Evolutionary conservation across 257 asterid species (phyloP), one percentile per base, ranked within the genome.

Genomic region (Leptodermis oblonga): DNA sequence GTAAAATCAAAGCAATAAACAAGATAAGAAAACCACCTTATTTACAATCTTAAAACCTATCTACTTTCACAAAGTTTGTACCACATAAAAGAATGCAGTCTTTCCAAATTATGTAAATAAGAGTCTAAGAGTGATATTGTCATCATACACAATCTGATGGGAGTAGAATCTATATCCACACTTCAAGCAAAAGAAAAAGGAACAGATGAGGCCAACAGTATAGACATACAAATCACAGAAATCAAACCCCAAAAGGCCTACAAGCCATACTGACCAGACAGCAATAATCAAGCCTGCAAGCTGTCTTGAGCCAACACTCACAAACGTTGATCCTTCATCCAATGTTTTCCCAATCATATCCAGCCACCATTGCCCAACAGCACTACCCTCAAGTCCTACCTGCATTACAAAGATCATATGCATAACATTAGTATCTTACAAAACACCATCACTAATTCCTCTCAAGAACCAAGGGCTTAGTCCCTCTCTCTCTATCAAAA

Each of bases 311-410:
- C 99, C 99, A 79, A 91, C 84, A 58, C 89, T 82, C 70, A 83
- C 73, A 83, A 91, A 94, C 52, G 96, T 85, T 15, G 92, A 89
- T 66, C 97, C 96, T 79, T 94, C 97, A 70, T 86, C 97, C 89
- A 94, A 86, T 68, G 82, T 89, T 83, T 85, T 89, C 28, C 91
- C 99, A 69, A 94, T 91, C 92, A 89, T 86, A 62, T 91, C 97
- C 56, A 87, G 78, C 99, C 99, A 94, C 97, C 97, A 94, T 68
- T 94, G 99, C 71, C 97, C 99, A 31, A 89, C 88, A 64, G 95
- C 73, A 84, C 99, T 94, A 75, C 96, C 99, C 87, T 94, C 99
- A 74, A 91, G 88, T 61, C 99, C 99, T 79, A 94, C 90, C 96
- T 94, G 88, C 86, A 86, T 68, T 77, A 74, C 55, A n/a, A 51